Conservation (phyloP, 2,329 filamentous ascomycete genomes). For the Colletotrichum coccodes region DNA sequence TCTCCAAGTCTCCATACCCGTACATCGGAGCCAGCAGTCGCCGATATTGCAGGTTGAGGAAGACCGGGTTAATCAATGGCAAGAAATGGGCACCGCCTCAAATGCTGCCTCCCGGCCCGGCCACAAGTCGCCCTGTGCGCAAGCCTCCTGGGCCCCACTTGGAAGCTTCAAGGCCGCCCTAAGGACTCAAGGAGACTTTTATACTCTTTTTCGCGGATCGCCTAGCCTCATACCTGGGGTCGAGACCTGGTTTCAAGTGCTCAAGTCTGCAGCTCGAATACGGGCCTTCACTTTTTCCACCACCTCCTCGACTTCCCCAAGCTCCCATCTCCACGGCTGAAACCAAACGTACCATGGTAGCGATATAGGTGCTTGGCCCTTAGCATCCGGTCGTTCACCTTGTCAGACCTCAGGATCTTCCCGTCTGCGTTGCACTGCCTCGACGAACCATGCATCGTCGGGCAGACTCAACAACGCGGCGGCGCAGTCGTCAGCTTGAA, state of each 20-base stretch:
- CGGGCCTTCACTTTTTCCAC: slow-evolving; percentile 23
- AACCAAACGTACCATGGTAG: slow-evolving; percentile 28
- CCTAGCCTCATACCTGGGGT: neutral
- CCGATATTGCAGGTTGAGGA: slow-evolving; percentile 29
- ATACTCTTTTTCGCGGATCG: slow-evolving; percentile 1
- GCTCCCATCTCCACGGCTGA: slow-evolving; percentile 26
- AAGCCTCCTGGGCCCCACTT: slow-evolving; percentile 8
- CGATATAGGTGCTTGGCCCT: slow-evolving; percentile 19
- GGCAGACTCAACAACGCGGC: slow-evolving; percentile 11
- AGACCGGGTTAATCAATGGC: slow-evolving; percentile 13
- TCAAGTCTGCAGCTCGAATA: slow-evolving; percentile 13
- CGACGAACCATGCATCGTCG: slow-evolving; percentile 20
- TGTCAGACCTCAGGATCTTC: slow-evolving; percentile 13
- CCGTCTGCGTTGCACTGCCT: slow-evolving; percentile 23
- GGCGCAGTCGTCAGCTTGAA: slow-evolving; percentile 12
- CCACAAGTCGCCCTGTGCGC: slow-evolving; percentile 16
- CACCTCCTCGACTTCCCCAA: neutral
- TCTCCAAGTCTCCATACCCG: slow-evolving; percentile 22
- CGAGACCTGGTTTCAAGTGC: slow-evolving; percentile 22
- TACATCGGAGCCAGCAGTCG: slow-evolving; percentile 26
- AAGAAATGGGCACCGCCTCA: neutral
- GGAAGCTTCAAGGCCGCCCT: neutral
- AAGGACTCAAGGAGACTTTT: slow-evolving; percentile 2
- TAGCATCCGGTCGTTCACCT: slow-evolving; percentile 22
- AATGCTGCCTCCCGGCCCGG: slow-evolving; percentile 9